Evolutionary conservation across 2,329 filamentous ascomycete species (phyloP).

Genomic region (Colletotrichum theobromicola): DNA sequence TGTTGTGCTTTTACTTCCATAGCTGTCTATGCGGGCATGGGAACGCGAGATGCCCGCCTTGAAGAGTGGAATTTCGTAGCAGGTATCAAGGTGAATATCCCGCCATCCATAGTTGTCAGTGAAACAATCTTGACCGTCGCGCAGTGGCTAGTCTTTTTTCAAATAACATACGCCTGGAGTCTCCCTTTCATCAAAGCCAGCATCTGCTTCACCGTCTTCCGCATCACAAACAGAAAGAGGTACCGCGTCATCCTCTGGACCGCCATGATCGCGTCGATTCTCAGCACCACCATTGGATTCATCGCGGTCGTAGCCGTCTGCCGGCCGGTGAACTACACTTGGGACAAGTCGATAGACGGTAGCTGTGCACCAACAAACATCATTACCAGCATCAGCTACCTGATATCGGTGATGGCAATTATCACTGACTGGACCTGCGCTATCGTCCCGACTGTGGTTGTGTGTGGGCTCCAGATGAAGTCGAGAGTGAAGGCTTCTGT

Average conservation of each 20-base stretch:
- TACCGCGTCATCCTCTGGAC: not conserved
- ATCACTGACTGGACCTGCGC: not conserved
- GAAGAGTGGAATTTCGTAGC: not conserved
- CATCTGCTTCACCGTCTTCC: not conserved
- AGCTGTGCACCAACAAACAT: not conserved
- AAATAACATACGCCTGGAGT: not conserved
- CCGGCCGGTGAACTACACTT: not conserved
- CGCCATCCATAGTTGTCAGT: too few relatives aligned
- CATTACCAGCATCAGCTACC: not conserved
- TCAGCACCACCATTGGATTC: not conserved
- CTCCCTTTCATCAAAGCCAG: not conserved
- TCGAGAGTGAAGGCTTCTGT: not conserved
- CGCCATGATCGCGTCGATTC: not conserved
- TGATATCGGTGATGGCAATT: not conserved
- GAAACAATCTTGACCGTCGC: not conserved
- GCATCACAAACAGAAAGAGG: not conserved
- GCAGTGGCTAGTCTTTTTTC: not conserved
- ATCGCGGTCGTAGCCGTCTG: not conserved
- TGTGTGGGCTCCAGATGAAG: not conserved
- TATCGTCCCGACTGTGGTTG: not conserved
- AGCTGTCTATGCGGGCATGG: not conserved
- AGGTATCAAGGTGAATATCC: not conserved
- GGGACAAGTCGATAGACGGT: not conserved
- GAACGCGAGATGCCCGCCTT: not conserved
- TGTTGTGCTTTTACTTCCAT: not conserved